Evolutionary conservation across 1,284 basidiomycete species (phyloP).

Genomic region (Cutaneotrichosporon dermatis): DNA sequence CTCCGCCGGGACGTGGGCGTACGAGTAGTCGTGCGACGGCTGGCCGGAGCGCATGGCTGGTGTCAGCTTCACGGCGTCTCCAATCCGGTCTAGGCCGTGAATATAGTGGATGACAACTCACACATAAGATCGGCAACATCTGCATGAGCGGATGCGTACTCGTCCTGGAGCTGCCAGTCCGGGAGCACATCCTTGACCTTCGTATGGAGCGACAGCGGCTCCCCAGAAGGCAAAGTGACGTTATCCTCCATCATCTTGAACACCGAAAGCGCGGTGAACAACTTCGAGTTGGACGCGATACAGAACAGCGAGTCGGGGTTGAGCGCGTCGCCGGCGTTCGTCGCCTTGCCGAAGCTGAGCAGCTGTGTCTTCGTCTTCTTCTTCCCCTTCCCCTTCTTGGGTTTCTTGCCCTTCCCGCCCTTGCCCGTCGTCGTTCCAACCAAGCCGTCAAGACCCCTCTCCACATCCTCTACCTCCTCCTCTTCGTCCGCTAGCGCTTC

Average conservation of each 20-base stretch:
- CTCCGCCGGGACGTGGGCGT: neutral
- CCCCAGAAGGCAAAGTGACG: conserved; percentile 43
- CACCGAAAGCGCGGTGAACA: conserved; percentile 49
- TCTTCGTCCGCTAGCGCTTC: too few species aligned
- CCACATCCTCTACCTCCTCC: too few species aligned
- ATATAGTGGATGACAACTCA: conserved; percentile 15
- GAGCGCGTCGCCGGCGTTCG: neutral
- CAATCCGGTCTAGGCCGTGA: too few species aligned
- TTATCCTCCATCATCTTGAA: conserved; percentile 50
- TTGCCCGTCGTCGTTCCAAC: too few species aligned
- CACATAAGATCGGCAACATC: conserved; percentile 49
- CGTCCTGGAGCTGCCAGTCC: conserved; percentile 49
- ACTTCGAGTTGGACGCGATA: conserved; percentile 54
- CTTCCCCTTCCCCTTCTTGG: too few species aligned
- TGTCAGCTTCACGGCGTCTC: neutral
- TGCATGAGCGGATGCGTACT: conserved; percentile 43
- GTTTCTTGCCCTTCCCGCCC: too few species aligned
- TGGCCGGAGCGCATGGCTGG: conserved; percentile 33
- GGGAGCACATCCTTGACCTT: conserved; percentile 51
- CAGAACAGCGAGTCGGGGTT: conserved; percentile 47
- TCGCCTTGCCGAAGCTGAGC: neutral
- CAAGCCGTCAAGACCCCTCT: too few species aligned
- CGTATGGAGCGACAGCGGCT: conserved; percentile 46
- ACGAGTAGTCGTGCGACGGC: conserved; percentile 29
- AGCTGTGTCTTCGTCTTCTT: neutral